A percentile compares a stretch with the other conserved stretches of the same genome.
Conservation (phyloP, 2,329 filamentous ascomycete species). For the Neophaeococcomyces aloes region DNA sequence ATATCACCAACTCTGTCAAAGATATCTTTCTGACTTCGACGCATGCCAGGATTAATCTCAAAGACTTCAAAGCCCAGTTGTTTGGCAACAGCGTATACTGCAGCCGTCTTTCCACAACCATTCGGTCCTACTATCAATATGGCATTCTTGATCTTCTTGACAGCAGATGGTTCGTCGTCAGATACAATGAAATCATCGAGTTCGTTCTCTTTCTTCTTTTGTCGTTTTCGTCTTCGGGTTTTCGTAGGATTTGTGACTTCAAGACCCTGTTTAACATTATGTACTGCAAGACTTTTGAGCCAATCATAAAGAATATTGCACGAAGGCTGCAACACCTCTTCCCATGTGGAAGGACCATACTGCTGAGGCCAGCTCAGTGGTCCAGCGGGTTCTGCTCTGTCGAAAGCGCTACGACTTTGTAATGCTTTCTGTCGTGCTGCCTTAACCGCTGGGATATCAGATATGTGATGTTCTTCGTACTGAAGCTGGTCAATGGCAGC, state of each 20-base stretch:
- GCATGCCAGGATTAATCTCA: conserved; percentile 77
- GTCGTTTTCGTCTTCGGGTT: conserved; percentile 44
- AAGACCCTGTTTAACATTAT: conserved; percentile 57
- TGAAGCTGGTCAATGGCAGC: not conserved
- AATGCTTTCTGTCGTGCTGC: not conserved
- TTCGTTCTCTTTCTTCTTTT: conserved; percentile 55
- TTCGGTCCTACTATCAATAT: conserved; percentile 82
- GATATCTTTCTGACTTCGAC: conserved; percentile 80
- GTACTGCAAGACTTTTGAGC: conserved; percentile 65
- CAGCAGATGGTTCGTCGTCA: conserved; percentile 63
- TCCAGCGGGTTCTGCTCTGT: conserved; percentile 58
- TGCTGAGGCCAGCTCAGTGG: conserved; percentile 67
- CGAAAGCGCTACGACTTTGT: conserved; percentile 56
- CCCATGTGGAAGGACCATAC: conserved; percentile 61
- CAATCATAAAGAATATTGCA: conserved; percentile 72
- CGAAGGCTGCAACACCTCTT: conserved; percentile 64
- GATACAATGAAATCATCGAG: conserved; percentile 71
- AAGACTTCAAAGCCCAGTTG: conserved; percentile 91
- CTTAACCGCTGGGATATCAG: not conserved
- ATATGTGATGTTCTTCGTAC: not conserved
- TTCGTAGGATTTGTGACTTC: conserved; percentile 14
- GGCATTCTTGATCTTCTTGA: conserved; percentile 47
- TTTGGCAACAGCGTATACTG: conserved; percentile 81
- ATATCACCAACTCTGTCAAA: conserved; percentile 90
- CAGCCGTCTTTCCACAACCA: conserved; percentile 86